Evolutionary conservation across 2,329 filamentous ascomycete species (phyloP).

Genomic region (Claviceps arundinis): DNA sequence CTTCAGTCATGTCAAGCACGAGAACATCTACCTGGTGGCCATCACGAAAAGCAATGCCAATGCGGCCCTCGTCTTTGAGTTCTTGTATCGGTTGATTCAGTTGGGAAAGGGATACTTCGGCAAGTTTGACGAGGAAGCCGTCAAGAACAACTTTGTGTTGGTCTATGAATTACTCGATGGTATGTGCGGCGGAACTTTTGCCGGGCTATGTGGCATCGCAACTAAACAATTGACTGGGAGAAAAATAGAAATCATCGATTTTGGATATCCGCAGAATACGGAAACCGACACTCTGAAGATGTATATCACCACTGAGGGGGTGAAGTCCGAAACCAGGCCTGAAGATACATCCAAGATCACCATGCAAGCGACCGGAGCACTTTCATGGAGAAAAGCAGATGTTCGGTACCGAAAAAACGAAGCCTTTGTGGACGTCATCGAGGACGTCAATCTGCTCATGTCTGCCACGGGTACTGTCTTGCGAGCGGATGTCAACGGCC

Average conservation of each 20-base stretch:
- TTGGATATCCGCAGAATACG: conserved; percentile 97
- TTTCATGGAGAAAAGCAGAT: conserved; percentile 93
- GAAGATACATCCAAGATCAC: conserved; percentile 97
- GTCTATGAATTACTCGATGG: conserved; percentile 95
- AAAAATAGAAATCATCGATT: conserved; percentile 80
- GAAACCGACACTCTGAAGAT: conserved; percentile 98
- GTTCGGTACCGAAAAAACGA: conserved; percentile 99
- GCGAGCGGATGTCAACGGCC: conserved; percentile 88
- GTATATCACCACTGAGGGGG: conserved; percentile 99
- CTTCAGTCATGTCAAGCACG: conserved; percentile 98
- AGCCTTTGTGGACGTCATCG: conserved; percentile 97
- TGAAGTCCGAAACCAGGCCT: conserved; percentile 76
- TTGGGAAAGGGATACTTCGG: conserved; percentile 94
- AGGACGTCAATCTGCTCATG: conserved; percentile 97
- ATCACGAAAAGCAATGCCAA: conserved; percentile 99
- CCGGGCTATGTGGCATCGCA: background rate
- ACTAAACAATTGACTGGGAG: background rate
- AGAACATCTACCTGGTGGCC: conserved; percentile 96
- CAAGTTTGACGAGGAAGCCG: conserved; percentile 97
- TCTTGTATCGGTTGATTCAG: conserved; percentile 81
- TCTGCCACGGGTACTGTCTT: conserved; percentile 93
- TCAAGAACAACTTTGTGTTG: conserved; percentile 99
- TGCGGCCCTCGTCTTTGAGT: conserved; percentile 94
- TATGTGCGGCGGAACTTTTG: conserved; percentile 23
- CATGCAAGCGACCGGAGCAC: conserved; percentile 94